These are phyloP conservation scores for Hymenotorrendiella dingleyae DNA, from an alignment of 2,329 filamentous ascomycete species.

Conservation along the genomic window DNA sequence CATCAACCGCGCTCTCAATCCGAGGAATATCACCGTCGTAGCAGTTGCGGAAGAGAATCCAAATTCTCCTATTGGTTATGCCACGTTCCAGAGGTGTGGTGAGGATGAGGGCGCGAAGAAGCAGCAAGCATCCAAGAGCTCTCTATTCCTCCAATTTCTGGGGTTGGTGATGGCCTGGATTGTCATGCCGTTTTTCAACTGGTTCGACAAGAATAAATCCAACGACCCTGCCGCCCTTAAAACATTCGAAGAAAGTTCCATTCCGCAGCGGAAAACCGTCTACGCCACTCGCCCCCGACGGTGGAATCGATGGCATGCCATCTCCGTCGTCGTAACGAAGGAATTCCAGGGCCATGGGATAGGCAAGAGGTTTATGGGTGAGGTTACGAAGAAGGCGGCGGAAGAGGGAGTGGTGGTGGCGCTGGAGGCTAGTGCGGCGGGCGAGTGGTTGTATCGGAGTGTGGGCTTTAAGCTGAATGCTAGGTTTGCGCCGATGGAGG, in stretches of 20 bases:
- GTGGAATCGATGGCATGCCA: conserved; percentile 23
- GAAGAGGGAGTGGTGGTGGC: conserved; percentile 20
- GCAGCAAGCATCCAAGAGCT: too few species aligned
- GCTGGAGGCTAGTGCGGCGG: conserved; percentile 19
- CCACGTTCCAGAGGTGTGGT: conserved; percentile 17
- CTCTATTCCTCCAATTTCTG: too few species aligned
- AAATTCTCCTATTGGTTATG: conserved; percentile 14
- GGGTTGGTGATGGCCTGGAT: conserved; percentile 2
- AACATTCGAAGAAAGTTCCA: too few species aligned
- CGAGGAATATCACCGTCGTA: conserved; percentile 17
- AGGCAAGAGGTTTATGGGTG: conserved; percentile 24
- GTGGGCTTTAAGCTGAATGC: conserved; percentile 21
- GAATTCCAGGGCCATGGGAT: conserved; percentile 21
- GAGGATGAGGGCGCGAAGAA: conserved; percentile 17
- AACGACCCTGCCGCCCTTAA: conserved; percentile 4
- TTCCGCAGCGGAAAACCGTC: too few species aligned
- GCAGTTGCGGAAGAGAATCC: conserved; percentile 12
- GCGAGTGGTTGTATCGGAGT: conserved; percentile 22
- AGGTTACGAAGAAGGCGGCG: conserved; percentile 21
- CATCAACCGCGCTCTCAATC: conserved; percentile 13
- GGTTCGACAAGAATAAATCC: conserved; percentile 7
- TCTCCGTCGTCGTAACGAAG: conserved; percentile 18
- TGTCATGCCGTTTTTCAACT: conserved; percentile 5
- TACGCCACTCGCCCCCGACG: too few species aligned
- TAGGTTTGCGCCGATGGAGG: conserved; percentile 7